Evolutionary conservation across 1,139 yeast genomes (phyloP).

Genomic region (Diutina ranongensis): DNA sequence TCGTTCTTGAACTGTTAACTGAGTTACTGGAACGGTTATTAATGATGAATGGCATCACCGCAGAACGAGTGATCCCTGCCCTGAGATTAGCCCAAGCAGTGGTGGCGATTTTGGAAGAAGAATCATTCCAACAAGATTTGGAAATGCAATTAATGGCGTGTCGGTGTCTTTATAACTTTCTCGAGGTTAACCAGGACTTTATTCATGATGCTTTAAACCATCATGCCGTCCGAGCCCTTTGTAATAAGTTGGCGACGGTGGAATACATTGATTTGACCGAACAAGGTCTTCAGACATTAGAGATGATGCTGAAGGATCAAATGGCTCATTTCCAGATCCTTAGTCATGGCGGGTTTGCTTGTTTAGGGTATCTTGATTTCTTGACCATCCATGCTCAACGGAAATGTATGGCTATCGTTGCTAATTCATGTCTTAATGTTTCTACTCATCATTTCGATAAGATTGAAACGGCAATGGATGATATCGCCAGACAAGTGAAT

Average conservation of each 20-base stretch:
- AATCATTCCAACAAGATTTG: conserved; percentile 48
- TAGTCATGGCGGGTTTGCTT: conserved; percentile 54
- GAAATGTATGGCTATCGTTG: conserved; percentile 66
- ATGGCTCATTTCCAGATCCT: conserved; percentile 39
- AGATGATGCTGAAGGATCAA: conserved; percentile 49
- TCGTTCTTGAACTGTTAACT: conserved; percentile 45
- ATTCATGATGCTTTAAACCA: conserved; percentile 53
- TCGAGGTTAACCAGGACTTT: conserved; percentile 66
- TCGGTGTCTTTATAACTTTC: conserved; percentile 69
- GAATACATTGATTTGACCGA: conserved; percentile 86
- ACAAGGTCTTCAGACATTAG: conserved; percentile 74
- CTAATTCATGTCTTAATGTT: conserved; percentile 57
- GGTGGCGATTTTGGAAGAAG: conserved; percentile 48
- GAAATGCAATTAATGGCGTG: conserved; percentile 80
- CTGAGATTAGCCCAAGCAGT: conserved; percentile 43
- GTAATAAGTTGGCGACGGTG: background rate
- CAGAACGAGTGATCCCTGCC: conserved; percentile 57
- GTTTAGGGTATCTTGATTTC: conserved; percentile 72
- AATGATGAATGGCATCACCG: conserved; percentile 56
- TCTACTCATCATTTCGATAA: conserved; percentile 31
- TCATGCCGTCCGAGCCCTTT: conserved; percentile 36
- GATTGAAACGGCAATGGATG: conserved; percentile 48
- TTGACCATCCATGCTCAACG: conserved; percentile 85
- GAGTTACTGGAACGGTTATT: conserved; percentile 52
- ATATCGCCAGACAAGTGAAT: conserved; percentile 51